phyloP scores from a whole-genome alignment of 768 basidiomycete species.

The Sporobolomyces phaffii region DNA sequence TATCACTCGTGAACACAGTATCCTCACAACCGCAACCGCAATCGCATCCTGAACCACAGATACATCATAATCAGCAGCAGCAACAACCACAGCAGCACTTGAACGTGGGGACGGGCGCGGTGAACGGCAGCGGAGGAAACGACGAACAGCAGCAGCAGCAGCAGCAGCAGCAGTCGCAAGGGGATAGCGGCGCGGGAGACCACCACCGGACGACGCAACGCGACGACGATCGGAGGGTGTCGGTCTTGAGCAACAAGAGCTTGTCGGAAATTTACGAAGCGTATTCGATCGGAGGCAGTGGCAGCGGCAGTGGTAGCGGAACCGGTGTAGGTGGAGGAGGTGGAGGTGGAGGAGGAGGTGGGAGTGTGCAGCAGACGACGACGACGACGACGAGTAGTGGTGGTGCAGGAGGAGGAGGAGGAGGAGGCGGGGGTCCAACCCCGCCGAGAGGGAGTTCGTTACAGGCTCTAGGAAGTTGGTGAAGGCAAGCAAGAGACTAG shows the following conservation, averaged over 20 bases:
- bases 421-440: neutral
- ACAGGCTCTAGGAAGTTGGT: too few relatives aligned
- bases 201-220: neutral
- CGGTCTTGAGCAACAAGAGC: constrained; percentile 16
- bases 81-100: too few relatives aligned
- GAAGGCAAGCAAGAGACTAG: too few relatives aligned
- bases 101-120: too few relatives aligned
- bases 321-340: too few relatives aligned
- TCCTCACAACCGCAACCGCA: too few relatives aligned
- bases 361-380: too few relatives aligned
- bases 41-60: too few relatives aligned
- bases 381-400: neutral
- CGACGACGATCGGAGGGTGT: constrained; percentile 1
- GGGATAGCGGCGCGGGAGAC: too few relatives aligned
- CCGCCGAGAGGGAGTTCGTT: neutral
- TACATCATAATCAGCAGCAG: too few relatives aligned
- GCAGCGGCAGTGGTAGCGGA: too few relatives aligned
- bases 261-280: constrained; percentile 33
- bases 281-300: constrained; percentile 10
- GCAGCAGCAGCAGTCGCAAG: neutral
- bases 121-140: neutral
- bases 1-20: too few relatives aligned
- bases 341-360: neutral
- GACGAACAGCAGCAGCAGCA: constrained; percentile 30
- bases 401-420: neutral